These are phyloP conservation scores for Dryadomyces quercus-mongolicae DNA, from an alignment of 2,329 filamentous ascomycete species.

Conservation along the genomic window DNA sequence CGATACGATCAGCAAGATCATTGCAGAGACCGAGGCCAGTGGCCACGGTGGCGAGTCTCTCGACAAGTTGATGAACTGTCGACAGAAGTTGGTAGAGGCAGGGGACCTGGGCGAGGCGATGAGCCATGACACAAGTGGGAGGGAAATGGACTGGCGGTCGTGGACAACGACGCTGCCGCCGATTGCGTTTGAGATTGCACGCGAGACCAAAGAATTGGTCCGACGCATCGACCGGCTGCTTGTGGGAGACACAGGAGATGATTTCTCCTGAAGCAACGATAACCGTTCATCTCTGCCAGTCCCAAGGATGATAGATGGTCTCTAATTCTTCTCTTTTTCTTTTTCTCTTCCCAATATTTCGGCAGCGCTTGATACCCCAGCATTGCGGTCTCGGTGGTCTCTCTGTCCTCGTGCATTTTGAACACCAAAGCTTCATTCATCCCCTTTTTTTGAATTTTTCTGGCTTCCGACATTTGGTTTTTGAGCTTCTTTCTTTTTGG, in stretches of 20 bases:
- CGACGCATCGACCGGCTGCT: conserved; percentile 17
- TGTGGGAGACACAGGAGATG: conserved; percentile 12
- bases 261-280: conserved; percentile 13
- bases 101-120: conserved; percentile 49
- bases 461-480: not conserved
- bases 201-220: conserved; percentile 67
- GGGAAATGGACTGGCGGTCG: conserved; percentile 44
- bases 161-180: conserved; percentile 65
- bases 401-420: not conserved
- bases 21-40: conserved; percentile 49
- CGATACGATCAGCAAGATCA: conserved; percentile 57
- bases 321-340: not conserved
- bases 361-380: conserved; percentile 2
- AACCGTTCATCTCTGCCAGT: not conserved
- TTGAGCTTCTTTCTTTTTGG: not conserved
- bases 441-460: not conserved
- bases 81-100: conserved; percentile 52
- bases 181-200: conserved; percentile 76
- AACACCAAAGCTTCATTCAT: not conserved
- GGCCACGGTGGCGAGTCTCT: conserved; percentile 37
- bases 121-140: conserved; percentile 32
- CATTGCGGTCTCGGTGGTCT: not conserved
- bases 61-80: conserved; percentile 47
- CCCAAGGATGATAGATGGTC: not conserved
- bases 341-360: not conserved